phyloP scores from a whole-genome alignment of 768 basidiomycete genomes.

The Leccinum sublutescens region DNA sequence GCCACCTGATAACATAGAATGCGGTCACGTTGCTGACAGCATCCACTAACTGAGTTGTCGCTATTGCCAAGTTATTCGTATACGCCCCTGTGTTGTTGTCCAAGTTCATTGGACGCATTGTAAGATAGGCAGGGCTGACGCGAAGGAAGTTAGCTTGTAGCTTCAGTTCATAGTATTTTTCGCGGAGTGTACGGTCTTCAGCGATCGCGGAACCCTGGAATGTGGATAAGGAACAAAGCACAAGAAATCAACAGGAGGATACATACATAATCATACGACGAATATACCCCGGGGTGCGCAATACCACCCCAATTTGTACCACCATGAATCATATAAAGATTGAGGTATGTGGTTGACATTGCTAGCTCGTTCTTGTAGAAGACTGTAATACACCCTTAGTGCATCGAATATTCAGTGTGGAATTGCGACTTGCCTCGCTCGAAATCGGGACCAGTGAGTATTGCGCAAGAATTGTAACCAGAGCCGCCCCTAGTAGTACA shows the following conservation, averaged over 20 bases:
- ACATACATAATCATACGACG: conserved; percentile 58
- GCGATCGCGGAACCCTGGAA: conserved; percentile 47
- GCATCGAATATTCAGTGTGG: neutral
- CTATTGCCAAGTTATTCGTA: conserved; percentile 46
- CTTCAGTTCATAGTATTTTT: conserved; percentile 55
- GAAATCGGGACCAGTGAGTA: conserved; percentile 25
- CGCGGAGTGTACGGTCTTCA: conserved; percentile 50
- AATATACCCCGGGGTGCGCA: conserved; percentile 54
- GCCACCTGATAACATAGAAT: conserved; percentile 40
- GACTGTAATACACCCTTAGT: conserved; percentile 7
- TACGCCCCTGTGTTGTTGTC: conserved; percentile 42
- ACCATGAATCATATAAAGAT: conserved; percentile 59
- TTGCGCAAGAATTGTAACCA: conserved; percentile 21
- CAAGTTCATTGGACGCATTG: conserved; percentile 44
- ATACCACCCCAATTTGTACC: conserved; percentile 65
- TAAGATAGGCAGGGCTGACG: conserved; percentile 50
- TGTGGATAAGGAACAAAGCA: neutral
- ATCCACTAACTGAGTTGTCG: conserved; percentile 50
- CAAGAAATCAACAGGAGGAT: neutral
- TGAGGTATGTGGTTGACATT: conserved; percentile 28
- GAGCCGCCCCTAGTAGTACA: conserved; percentile 22
- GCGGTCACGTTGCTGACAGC: conserved; percentile 46
- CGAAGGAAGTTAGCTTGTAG: conserved; percentile 50
- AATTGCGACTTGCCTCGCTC: conserved; percentile 18
- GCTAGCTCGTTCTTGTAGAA: conserved; percentile 23